phyloP scores from a whole-genome alignment of 768 basidiomycete genomes.

The Asterophora lycoperdoides region DNA sequence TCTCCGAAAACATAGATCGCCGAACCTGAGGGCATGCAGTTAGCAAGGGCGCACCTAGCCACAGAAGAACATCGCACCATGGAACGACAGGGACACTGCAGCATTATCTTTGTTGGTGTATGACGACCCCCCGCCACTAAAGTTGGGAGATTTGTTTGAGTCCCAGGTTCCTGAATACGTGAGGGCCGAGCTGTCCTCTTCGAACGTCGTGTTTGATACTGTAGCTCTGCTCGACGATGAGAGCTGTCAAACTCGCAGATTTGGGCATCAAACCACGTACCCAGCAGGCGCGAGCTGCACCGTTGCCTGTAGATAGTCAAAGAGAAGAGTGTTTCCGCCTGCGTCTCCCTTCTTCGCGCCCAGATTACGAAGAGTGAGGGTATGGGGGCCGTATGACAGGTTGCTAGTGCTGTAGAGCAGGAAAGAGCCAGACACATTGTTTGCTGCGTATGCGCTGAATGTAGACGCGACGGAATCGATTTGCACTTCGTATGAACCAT shows the following conservation, averaged over 20 bases:
- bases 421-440: constrained; percentile 27
- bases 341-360: constrained; percentile 32
- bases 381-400: constrained; percentile 36
- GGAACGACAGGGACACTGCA: constrained; percentile 36
- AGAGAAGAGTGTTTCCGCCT: constrained; percentile 35
- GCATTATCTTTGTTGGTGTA: constrained; percentile 40
- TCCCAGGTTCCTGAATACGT: constrained; percentile 39
- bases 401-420: constrained; percentile 32
- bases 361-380: constrained; percentile 36
- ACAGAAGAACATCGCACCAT: constrained; percentile 24
- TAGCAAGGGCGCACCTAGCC: no score
- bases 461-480: constrained; percentile 29
- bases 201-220: constrained; percentile 35
- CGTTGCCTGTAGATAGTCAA: constrained; percentile 39
- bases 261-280: constrained; percentile 22
- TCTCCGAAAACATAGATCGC: constrained; percentile 44
- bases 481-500: constrained; percentile 39
- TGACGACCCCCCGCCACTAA: constrained; percentile 41
- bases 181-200: constrained; percentile 37
- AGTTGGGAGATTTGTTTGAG: constrained; percentile 38
- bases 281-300: constrained; percentile 42
- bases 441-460: constrained; percentile 30
- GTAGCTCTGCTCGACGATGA: constrained; percentile 29
- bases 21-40: constrained; percentile 27
- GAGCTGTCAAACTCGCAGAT: not conserved